Conservation (phyloP, 257 asterid species). For the Nicotiana paniculata region DNA sequence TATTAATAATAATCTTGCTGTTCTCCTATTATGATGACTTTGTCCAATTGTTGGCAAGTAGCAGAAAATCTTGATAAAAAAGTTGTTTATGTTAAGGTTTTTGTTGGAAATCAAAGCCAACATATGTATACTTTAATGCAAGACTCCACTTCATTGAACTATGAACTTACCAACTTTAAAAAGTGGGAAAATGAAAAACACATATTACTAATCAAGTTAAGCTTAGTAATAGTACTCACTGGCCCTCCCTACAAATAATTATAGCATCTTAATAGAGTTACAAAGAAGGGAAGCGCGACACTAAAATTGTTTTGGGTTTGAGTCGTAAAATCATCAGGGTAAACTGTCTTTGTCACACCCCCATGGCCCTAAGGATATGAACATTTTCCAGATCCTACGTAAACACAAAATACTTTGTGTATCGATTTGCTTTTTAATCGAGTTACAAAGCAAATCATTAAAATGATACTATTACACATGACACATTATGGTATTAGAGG, state of each 20-base stretch:
- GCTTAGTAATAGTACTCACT: too few species aligned
- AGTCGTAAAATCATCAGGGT: too few species aligned
- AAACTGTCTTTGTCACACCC: too few species aligned
- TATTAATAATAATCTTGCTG: background rate
- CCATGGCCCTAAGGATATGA: accelerated
- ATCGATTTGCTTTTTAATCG: too few species aligned
- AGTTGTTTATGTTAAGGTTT: background rate
- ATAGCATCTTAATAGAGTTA: too few species aligned
- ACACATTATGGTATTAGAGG: background rate
- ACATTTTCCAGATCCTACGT: accelerated
- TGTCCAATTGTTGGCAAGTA: background rate
- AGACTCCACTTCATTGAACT: background rate
- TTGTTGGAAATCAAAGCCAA: background rate
- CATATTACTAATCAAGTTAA: too few species aligned
- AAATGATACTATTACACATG: background rate
- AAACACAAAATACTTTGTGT: too few species aligned
- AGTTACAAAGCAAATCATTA: background rate
- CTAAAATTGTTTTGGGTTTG: too few species aligned
- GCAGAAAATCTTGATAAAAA: background rate
- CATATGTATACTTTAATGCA: background rate
- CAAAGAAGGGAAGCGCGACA: too few species aligned
- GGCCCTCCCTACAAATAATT: too few species aligned
- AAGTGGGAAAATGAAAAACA: background rate
- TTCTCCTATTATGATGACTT: background rate
- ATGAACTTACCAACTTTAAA: background rate